Base-by-base conservation (phyloP, 805 yeast genomes). In the Metschnikowia noctiluminum region DNA sequence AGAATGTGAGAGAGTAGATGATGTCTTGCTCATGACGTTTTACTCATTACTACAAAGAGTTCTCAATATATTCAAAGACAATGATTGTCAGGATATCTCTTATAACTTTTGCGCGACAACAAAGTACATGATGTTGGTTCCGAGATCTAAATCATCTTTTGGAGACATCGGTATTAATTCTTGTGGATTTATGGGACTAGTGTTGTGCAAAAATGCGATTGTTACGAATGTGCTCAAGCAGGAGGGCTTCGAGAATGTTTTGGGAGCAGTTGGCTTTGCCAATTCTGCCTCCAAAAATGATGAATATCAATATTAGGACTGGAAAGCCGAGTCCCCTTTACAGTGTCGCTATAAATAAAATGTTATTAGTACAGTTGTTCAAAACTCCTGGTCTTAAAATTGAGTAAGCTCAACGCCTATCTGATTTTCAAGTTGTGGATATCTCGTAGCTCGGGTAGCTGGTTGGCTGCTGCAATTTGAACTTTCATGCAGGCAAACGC, bases 111-210 rank as follows among this genome's bases (percentile, higher is more conserved):
- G 89, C 39, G 80, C 92, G 77, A 89, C 95, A 42, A 81, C 82
- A 42, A 78, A 81, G 45, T 92, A 94, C 88, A 80, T 92, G 69
- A 80, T 90, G 80, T 65, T 87, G 21, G 84, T 90, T n/a, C 98
- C 99, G 14, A 79, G 97, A 60, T 71, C 85, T 2, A 59, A 63
- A 14, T 84, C 85, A 1, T 71, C 68, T 43, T 82, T 74, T 59
- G 74, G 76, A 38, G 71, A 71, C 8, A 58, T 84, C 30, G 86
- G 92, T 49, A 77, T 90, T 56, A 92, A 92, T 62, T 77, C 96
- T 0, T 78, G 89, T 40, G 97, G 96, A 0, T 80, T 79, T 50
- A 73, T 87, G 52, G 97, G 98, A 1, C 66, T 92, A 54, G 62
- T 91, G 43, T 74, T 87, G 49, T 91, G 90, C 44, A 91, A 88